Percentiles rank a stretch among this genome's conserved stretches.
These are phyloP conservation scores for Aspergillus sp. DNA, from an alignment of 2,329 filamentous ascomycete species.

Conservation along the genomic window DNA sequence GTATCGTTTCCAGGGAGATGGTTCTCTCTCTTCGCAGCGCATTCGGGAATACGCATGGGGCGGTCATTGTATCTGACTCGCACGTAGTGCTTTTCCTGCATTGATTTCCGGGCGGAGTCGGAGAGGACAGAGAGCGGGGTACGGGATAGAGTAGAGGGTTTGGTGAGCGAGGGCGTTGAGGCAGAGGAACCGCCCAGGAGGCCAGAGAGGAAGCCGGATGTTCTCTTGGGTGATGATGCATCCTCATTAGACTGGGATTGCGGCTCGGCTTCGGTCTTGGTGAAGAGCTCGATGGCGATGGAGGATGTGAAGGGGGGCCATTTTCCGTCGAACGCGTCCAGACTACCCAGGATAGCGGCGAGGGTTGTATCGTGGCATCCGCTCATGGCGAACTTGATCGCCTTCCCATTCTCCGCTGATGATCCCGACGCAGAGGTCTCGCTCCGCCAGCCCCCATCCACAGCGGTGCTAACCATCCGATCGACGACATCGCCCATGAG, in stretches of 20 bases:
- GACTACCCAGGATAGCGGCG: conserved; percentile 65
- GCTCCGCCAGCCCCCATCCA: conserved; percentile 50
- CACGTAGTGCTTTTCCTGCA: conserved; percentile 68
- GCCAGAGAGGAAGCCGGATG: conserved; percentile 25
- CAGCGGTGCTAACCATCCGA: conserved; percentile 60
- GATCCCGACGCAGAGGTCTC: conserved; percentile 47
- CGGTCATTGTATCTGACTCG: conserved; percentile 86
- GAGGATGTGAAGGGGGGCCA: conserved; percentile 96
- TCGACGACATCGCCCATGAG: conserved; percentile 77
- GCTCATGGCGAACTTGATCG: conserved; percentile 67
- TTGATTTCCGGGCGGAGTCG: conserved; percentile 18
- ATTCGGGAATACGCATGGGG: conserved; percentile 75
- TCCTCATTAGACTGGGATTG: conserved; percentile 18
- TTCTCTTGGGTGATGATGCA: conserved; percentile 21
- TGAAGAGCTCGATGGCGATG: conserved; percentile 85
- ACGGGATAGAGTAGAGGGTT: conserved; percentile 27
- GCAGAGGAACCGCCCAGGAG: conserved; percentile 17
- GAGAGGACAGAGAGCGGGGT: conserved; percentile 24
- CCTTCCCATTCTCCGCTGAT: conserved; percentile 30
- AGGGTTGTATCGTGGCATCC: conserved; percentile 94
- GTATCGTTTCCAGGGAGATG: conserved; percentile 80
- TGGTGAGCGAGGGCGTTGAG: conserved; percentile 9
- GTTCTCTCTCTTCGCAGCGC: conserved; percentile 61
- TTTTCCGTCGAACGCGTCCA: conserved; percentile 68
- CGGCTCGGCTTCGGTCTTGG: conserved; percentile 34